Conservation (phyloP, 176 grass and related monocot genomes). For the Lolium rigidum region DNA sequence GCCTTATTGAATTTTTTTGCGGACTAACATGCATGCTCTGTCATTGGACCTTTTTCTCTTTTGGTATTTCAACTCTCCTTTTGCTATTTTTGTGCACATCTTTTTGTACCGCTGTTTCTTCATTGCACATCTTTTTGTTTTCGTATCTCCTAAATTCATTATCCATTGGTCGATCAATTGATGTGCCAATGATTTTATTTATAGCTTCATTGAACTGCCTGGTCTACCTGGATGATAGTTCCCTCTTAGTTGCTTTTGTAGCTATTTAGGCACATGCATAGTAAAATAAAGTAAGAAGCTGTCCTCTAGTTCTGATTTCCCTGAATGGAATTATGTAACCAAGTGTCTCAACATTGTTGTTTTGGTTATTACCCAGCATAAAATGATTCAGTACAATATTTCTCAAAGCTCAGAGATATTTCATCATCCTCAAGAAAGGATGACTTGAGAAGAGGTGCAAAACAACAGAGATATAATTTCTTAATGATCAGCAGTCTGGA, state of each 20-base stretch:
- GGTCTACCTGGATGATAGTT: neutral
- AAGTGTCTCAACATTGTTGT: constrained; percentile 13
- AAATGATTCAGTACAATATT: constrained; percentile 26
- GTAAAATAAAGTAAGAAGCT: neutral
- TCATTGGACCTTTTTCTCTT: neutral
- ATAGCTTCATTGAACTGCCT: constrained; percentile 8
- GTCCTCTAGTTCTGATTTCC: neutral
- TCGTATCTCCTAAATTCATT: constrained; percentile 5
- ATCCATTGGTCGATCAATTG: neutral
- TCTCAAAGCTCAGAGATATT: neutral
- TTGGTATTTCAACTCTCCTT: neutral
- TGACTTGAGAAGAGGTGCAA: too few species aligned
- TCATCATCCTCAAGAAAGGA: neutral
- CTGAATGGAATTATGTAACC: neutral
- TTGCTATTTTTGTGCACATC: neutral
- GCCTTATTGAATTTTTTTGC: neutral
- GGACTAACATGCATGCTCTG: constrained; percentile 7
- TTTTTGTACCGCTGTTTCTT: constrained; percentile 10
- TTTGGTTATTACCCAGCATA: constrained; percentile 27
- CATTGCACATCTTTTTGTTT: constrained; percentile 10
- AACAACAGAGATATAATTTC: neutral
- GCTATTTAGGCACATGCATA: constrained; percentile 1
- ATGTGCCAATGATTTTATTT: neutral
- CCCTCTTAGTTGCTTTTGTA: constrained; percentile 13
- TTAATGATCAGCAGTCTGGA: constrained; percentile 28